phyloP scores from a whole-genome alignment of 192 early-diverging fungal species.

The Martensiomyces pterosporus region DNA sequence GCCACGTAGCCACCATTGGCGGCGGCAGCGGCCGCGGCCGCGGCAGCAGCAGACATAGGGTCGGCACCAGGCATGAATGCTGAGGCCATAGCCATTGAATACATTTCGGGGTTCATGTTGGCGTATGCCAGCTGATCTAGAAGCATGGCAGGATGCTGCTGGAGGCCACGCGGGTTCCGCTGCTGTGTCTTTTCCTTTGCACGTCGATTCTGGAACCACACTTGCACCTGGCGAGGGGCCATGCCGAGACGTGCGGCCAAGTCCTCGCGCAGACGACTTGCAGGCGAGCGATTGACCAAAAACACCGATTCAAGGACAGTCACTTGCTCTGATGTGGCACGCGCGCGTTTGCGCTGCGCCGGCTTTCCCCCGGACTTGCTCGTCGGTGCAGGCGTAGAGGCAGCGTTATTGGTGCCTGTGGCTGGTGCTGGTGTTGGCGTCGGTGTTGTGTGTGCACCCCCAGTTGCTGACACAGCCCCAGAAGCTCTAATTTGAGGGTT shows the following conservation, averaged over 20 bases:
- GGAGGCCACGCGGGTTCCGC: constrained; percentile 31
- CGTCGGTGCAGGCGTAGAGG: too few species aligned
- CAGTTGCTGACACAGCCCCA: too few species aligned
- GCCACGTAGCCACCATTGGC: constrained; percentile 6
- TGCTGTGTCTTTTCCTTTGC: constrained; percentile 69
- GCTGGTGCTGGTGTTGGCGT: too few species aligned
- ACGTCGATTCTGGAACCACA: constrained; percentile 87
- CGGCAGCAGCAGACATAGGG: neutral
- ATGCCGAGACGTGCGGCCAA: constrained; percentile 65
- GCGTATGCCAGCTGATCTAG: constrained; percentile 28
- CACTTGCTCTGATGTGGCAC: constrained; percentile 69
- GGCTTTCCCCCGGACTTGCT: constrained; percentile 21
- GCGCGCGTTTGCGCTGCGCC: constrained; percentile 56
- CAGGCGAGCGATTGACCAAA: constrained; percentile 66
- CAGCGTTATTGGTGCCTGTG: too few species aligned
- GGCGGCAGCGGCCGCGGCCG: constrained; percentile 2
- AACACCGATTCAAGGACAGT: constrained; percentile 69
- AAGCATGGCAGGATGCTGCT: constrained; percentile 22
- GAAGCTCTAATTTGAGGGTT: too few species aligned
- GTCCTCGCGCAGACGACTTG: constrained; percentile 56
- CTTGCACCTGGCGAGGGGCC: constrained; percentile 71
- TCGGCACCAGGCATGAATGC: constrained; percentile 24
- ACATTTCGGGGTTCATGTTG: constrained; percentile 22
- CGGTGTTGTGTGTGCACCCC: too few species aligned
- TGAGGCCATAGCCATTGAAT: constrained; percentile 32